phyloP scores from a whole-genome alignment of 768 basidiomycete genomes.

The Udeniomyces megalosporus region DNA sequence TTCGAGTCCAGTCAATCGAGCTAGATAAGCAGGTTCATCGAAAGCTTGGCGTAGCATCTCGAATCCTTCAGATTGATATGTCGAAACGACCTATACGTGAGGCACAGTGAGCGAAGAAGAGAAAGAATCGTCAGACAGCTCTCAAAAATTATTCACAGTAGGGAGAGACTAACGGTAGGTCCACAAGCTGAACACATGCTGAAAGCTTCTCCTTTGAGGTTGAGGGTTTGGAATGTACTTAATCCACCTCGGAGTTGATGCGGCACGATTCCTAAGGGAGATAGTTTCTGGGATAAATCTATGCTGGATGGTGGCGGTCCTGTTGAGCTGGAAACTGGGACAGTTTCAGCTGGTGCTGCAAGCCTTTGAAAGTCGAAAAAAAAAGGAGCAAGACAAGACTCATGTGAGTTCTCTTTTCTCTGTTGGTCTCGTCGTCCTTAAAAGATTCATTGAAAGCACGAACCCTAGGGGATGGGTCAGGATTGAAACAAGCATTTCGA shows the following conservation, averaged over 20 bases:
- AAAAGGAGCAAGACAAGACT: no score
- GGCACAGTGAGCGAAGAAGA: background rate
- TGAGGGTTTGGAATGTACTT: constrained; percentile 66
- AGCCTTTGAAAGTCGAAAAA: no score
- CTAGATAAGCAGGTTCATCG: constrained; percentile 61
- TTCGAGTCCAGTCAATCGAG: constrained; percentile 61
- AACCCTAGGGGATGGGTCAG: constrained; percentile 82
- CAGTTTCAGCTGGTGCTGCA: constrained; percentile 55
- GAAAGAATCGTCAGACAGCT: background rate
- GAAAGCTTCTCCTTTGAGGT: constrained; percentile 73
- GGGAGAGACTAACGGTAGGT: constrained; percentile 41
- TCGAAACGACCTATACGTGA: constrained; percentile 51
- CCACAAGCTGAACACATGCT: constrained; percentile 81
- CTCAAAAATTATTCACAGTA: no score
- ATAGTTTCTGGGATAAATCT: constrained; percentile 25
- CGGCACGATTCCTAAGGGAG: constrained; percentile 44
- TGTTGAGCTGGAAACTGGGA: constrained; percentile 19
- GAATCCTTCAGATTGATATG: constrained; percentile 67
- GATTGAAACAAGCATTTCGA: constrained; percentile 75
- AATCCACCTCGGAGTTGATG: constrained; percentile 88
- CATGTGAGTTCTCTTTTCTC: no score
- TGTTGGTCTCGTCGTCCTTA: no score
- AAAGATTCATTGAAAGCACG: background rate
- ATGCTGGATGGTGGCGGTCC: background rate
- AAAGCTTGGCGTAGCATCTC: constrained; percentile 63